Evolutionary conservation across 331 rosid species (phyloP), one percentile per base, ranked within the genome.

Genomic region (Rhamnella rubrinervis): DNA sequence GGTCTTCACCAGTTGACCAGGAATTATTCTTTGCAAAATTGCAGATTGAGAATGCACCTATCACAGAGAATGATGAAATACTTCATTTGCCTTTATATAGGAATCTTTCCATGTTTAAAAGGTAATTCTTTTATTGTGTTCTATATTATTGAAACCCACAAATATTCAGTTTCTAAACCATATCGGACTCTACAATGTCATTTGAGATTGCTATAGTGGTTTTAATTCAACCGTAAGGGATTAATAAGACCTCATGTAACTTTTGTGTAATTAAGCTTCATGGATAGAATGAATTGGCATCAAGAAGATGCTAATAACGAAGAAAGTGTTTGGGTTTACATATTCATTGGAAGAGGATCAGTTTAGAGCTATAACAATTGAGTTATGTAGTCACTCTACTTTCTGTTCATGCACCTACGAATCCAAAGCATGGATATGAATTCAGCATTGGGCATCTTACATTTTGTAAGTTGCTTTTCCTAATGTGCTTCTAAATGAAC

Each of bases 91-190:
- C 58, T 17, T 6, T 53, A 10, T 53, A 6, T 53, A 53, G 58
- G 58, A 53, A 53, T 53, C 58, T 53, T 53, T 53, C 58, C 58
- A 53, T 53, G 58, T 53, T 53, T 53, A 53, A 53, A 21, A 53
- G 58, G 58, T 53, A 19, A 12, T 15, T 53, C 25, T 15, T 6
- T 53, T 53, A 53, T 17, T 15, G 19, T 2, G 9, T 18, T 21
- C 25, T 17, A 53, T 53, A 53, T 18, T 17, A 18, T 21, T 2
- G 4, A 18, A 1, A 53, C 6, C n/a, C 16, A 16, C 9, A n/a
- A 18, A 52, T 52, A 1, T 52, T 17, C 21, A 52, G 8, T 8
- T 15, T 19, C 20, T 19, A 11, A 52, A 14, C 15, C 57, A 18
- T 52, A 53, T 17, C n/a, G 10, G 23, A 52, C 4, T 16, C 18